Percentiles rank a stretch among this genome's conserved stretches.
Evolutionary conservation across 768 basidiomycete genomes (phyloP).

Genomic region (Boletus subparvulus): DNA sequence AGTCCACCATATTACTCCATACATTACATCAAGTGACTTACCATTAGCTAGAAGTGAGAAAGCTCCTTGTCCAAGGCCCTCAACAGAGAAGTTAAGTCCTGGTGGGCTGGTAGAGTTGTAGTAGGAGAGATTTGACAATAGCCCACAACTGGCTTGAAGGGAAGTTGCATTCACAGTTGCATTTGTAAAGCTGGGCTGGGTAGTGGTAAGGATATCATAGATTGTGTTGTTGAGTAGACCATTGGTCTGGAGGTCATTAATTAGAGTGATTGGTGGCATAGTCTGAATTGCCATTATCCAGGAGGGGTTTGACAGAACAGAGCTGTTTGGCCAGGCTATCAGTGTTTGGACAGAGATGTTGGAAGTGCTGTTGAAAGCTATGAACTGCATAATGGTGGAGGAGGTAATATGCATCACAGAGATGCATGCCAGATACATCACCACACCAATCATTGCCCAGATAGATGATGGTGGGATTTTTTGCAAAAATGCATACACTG

Average conservation of each 20-base stretch:
- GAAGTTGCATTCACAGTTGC: slow-evolving; percentile 17
- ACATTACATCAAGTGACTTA: not conserved
- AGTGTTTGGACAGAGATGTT: not conserved
- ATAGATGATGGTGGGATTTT: slow-evolving; percentile 9
- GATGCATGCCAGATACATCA: slow-evolving; percentile 16
- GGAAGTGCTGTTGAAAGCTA: slow-evolving; percentile 7
- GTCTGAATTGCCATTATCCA: not conserved
- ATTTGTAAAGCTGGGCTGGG: not conserved
- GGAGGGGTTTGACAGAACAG: not conserved
- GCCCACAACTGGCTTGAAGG: slow-evolving; percentile 3
- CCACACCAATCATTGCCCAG: slow-evolving; percentile 9
- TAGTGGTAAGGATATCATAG: slow-evolving; percentile 7
- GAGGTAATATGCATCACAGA: slow-evolving; percentile 22
- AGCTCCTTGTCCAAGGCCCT: not conserved
- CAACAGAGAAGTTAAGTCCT: not conserved
- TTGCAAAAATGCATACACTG: slow-evolving; percentile 12
- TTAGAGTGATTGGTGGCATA: not conserved
- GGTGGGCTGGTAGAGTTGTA: not conserved
- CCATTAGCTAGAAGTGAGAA: not conserved
- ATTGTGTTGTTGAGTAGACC: slow-evolving; percentile 14
- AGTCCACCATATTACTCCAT: not conserved
- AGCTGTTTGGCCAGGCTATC: slow-evolving; percentile 5
- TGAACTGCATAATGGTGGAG: slow-evolving; percentile 22
- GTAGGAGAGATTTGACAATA: slow-evolving; percentile 10
- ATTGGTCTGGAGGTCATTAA: not conserved